Conservation (phyloP, 2,329 filamentous ascomycete species). For the Fusarium luffae region DNA sequence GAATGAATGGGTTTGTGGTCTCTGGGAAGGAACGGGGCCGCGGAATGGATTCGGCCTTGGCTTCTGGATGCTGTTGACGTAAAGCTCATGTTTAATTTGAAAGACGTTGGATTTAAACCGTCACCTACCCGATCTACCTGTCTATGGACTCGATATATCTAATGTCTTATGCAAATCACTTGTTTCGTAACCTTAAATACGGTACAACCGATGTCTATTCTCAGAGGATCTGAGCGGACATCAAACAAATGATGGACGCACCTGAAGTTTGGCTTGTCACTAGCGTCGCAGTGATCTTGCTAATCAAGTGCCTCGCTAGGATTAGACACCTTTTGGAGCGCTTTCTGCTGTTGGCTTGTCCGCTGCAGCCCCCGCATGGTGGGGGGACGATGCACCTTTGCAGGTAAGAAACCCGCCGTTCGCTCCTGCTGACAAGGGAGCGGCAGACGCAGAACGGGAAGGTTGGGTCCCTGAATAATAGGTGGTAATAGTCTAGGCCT, state of each 20-base stretch:
- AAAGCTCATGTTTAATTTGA: neutral
- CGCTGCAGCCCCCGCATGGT: conserved; percentile 35
- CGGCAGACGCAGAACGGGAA: conserved; percentile 5
- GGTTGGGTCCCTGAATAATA: conserved; percentile 34
- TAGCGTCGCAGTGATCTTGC: conserved; percentile 31
- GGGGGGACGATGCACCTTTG: conserved; percentile 32
- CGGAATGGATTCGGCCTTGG: conserved; percentile 8
- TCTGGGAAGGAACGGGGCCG: conserved; percentile 25
- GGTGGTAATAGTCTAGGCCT: conserved; percentile 6
- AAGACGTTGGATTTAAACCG: neutral
- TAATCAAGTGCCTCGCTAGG: conserved; percentile 31
- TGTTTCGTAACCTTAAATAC: neutral
- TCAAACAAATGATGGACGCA: neutral
- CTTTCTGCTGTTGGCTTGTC: conserved; percentile 9
- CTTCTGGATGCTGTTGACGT: conserved; percentile 4
- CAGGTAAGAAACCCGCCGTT: conserved; percentile 24
- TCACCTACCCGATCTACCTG: neutral
- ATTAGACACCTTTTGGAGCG: conserved; percentile 27
- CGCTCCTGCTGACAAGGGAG: conserved; percentile 30
- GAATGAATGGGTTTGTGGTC: conserved; percentile 11
- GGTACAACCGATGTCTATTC: neutral
- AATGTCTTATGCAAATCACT: neutral
- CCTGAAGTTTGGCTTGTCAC: conserved; percentile 9
- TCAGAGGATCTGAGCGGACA: conserved; percentile 14
- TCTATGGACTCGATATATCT: neutral